Conservation (phyloP, 2,329 filamentous ascomycete genomes). For the Lachnellula cervina region DNA sequence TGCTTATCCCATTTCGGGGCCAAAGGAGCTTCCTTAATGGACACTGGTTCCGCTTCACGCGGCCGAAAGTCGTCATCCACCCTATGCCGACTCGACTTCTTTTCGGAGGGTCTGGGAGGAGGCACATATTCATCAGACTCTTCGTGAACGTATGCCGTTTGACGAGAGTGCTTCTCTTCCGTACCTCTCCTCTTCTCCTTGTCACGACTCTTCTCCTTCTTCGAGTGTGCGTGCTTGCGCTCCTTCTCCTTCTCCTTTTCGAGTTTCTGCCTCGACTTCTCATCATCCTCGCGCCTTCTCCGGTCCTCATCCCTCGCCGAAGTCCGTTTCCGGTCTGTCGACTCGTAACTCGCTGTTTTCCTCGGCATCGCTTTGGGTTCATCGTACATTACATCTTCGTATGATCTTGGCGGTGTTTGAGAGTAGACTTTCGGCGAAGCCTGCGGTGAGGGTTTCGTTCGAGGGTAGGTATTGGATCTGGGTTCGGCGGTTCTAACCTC, state of each 20-base stretch:
- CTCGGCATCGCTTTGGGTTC: constrained; percentile 36
- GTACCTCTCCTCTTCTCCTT: constrained; percentile 35
- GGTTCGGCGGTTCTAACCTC: constrained; percentile 48
- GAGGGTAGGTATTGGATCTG: constrained; percentile 37
- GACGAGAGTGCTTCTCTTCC: constrained; percentile 27
- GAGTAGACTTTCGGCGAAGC: constrained; percentile 30
- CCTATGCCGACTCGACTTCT: constrained; percentile 20
- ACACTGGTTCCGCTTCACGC: constrained; percentile 13
- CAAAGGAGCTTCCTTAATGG: constrained; percentile 18
- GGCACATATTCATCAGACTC: constrained; percentile 23
- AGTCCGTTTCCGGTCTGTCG: constrained; percentile 28
- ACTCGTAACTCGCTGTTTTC: constrained; percentile 44
- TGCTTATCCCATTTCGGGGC: constrained; percentile 24
- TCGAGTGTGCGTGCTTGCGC: constrained; percentile 23
- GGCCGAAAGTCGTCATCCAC: constrained; percentile 21
- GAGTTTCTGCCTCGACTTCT: constrained; percentile 26
- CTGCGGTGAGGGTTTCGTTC: constrained; percentile 34
- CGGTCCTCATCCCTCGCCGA: constrained; percentile 30
- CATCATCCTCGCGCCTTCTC: constrained; percentile 31
- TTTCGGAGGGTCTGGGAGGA: constrained; percentile 16
- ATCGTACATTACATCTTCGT: constrained; percentile 48
- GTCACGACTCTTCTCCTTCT: constrained; percentile 33
- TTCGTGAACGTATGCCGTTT: constrained; percentile 23
- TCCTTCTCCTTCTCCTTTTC: constrained; percentile 24
- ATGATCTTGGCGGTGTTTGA: constrained; percentile 33